Conservation (phyloP, 441 rosid genomes). For the Eutrema salsugineum region DNA sequence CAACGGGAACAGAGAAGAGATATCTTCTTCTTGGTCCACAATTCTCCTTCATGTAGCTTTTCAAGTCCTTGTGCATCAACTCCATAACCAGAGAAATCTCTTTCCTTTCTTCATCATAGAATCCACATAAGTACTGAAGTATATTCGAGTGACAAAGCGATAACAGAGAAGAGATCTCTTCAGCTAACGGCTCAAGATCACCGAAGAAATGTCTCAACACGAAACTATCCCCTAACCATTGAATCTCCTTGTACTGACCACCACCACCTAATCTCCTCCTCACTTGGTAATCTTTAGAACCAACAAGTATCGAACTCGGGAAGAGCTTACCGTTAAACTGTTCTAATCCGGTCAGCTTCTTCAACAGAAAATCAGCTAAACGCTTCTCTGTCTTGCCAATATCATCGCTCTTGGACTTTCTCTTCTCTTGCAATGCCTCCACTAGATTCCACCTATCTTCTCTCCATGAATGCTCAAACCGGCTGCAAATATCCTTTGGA, state of each 20-base stretch:
- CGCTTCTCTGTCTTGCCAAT: constrained; percentile 56
- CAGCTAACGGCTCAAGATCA: constrained; percentile 46
- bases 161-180: constrained; percentile 56
- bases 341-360: constrained; percentile 52
- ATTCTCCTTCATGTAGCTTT: constrained; percentile 72
- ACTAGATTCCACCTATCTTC: constrained; percentile 83
- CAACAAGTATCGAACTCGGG: constrained; percentile 62
- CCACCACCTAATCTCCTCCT: constrained; percentile 65
- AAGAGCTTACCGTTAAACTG: constrained; percentile 50
- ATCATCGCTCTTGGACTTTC: constrained; percentile 34
- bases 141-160: constrained; percentile 83
- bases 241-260: constrained; percentile 79
- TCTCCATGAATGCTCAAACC: constrained; percentile 60
- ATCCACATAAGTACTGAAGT: constrained; percentile 72
- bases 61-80: constrained; percentile 76
- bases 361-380: constrained; percentile 57
- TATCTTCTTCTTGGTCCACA: constrained; percentile 65
- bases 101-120: constrained; percentile 78
- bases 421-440: constrained; percentile 61
- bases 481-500: constrained; percentile 46
- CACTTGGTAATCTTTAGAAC: constrained; percentile 77
- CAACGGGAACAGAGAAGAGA: constrained; percentile 62
- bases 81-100: constrained; percentile 79
- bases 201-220: constrained; percentile 64
- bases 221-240: constrained; percentile 82